Evolutionary conservation across 345 rosid genomes (phyloP), one percentile per base, ranked within the genome.

Genomic region (Linum tenue): DNA sequence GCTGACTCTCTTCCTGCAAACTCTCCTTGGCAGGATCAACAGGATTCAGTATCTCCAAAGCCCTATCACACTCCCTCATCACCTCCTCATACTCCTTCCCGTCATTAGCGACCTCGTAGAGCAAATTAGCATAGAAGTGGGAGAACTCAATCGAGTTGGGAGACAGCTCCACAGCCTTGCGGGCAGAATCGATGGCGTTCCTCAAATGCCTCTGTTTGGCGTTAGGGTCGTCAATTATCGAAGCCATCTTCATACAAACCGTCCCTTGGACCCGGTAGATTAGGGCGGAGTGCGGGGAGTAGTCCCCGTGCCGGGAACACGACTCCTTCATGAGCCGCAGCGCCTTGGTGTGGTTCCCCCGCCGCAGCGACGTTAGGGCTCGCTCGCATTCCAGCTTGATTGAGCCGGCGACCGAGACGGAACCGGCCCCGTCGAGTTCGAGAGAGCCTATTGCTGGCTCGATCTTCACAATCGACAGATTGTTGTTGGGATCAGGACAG

Each of bases 11-110:
- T 35, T 83, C 91, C 73, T 85, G 96, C 59, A 94, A 78, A 75
- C 85, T 85, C 75, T 91, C 96, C 71, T 79, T 88, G 4, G 89
- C 99, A 41, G 97, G 99, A 85, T 94, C 97, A 38, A 88, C 67
- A 0, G 99, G 96, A 63, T 73, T 78, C 69, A 82, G 82, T 6
- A 94, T 83, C 31, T 85, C 79, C 69, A 94, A 76, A 5, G 97
- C 96, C 9, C 97, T 81, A 17, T 85, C 88, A 51, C 97, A 94
- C 86, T 84, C 99, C 55, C 73, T 82, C 65, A 83, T 70, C 65
- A 88, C 97, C 74, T 90, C 96, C 55, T 88, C 97, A 6, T 81
- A 88, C 78, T 90, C 98, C 48, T 78, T 87, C 56, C 84, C 86
- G 0, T 94, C 92, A 16, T 68, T 88, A 3, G 99, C 97, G 2